Evolutionary conservation across 2,329 filamentous ascomycete species (phyloP).

Genomic region (Domatiomyces catenatus): DNA sequence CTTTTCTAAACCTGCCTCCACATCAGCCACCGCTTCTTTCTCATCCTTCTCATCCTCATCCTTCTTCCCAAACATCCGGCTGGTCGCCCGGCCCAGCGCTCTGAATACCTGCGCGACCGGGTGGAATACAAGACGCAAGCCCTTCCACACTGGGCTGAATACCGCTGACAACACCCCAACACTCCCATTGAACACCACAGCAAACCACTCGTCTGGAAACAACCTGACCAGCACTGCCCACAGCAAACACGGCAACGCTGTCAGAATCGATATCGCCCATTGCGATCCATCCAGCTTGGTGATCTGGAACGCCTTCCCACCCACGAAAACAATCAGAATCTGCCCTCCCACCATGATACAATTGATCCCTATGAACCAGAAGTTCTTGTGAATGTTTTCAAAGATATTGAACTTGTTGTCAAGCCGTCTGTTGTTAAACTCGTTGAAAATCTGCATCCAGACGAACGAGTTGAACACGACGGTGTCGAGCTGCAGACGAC

Average conservation of each 20-base stretch:
- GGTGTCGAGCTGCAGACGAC: constrained; percentile 46
- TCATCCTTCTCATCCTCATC: not conserved
- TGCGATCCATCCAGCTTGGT: constrained; percentile 53
- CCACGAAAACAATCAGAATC: constrained; percentile 76
- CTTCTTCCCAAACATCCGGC: constrained; percentile 11
- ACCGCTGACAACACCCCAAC: constrained; percentile 16
- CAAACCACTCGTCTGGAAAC: constrained; percentile 54
- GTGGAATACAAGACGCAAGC: constrained; percentile 18
- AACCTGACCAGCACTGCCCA: constrained; percentile 67
- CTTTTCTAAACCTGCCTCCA: not conserved
- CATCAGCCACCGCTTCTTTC: not conserved
- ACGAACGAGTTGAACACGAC: constrained; percentile 97
- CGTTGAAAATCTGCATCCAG: constrained; percentile 99
- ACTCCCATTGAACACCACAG: constrained; percentile 21
- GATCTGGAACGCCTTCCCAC: constrained; percentile 66
- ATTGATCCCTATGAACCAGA: constrained; percentile 79
- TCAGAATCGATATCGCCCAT: constrained; percentile 75
- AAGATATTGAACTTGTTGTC: constrained; percentile 96
- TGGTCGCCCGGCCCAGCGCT: constrained; percentile 12
- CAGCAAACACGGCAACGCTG: constrained; percentile 72
- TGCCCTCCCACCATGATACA: constrained; percentile 77
- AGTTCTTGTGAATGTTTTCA: constrained; percentile 69
- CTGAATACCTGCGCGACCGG: constrained; percentile 20
- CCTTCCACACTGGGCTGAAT: constrained; percentile 28
- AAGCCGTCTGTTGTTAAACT: constrained; percentile 88